Base-by-base conservation (phyloP, 768 basidiomycete species). In the Podaxis sp. region DNA sequence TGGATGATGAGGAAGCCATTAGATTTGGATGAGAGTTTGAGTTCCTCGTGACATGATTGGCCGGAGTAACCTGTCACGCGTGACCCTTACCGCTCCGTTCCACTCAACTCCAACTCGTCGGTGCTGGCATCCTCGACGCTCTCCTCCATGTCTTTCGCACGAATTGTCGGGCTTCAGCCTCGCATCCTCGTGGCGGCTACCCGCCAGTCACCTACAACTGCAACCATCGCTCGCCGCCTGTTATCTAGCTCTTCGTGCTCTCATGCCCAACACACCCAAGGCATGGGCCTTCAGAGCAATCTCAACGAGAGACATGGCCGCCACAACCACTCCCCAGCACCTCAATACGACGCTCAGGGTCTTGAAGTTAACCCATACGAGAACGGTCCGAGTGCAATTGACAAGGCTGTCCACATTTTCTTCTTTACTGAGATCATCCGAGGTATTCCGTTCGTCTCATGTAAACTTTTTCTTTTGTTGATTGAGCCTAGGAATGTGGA, bases 381-480 rank as follows among this genome's bases (percentile, higher is more conserved):
- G 71, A 81, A 79, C 60, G 95, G 95, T 0, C 93, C 91, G 13
- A 89, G 89, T 74, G 95, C 97, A 51, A 82, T 99, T 54, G 95
- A 98, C 82, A 99, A 99, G 76, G 96, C 96, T 53, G 90, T 93
- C 48, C 90, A 95, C 74, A 73, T 97, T 54, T 99, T 99, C 84
- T 99, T 99, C 86, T 95, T 99, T 75, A 98, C 96, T 63, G 97
- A 99, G 78, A 97, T 99, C 69, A 78, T 96, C 72, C 82, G 96
- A 84, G 96, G 96, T 95, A 69, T 62, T 42, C 28, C 36, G 62
- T 48, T 13, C 59, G 54, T 69, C 38, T 33, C 6, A 11, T 60
- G 28, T 6, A 22, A 52, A 49, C 12, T 39, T 54, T 51, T 49
- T 42, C 54, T 52, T 30, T n/a, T 19, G 36, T 67, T 71, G 52